These are phyloP conservation scores for Candida rishiriensis DNA, from an alignment of 805 yeast species.

Conservation along the genomic window DNA sequence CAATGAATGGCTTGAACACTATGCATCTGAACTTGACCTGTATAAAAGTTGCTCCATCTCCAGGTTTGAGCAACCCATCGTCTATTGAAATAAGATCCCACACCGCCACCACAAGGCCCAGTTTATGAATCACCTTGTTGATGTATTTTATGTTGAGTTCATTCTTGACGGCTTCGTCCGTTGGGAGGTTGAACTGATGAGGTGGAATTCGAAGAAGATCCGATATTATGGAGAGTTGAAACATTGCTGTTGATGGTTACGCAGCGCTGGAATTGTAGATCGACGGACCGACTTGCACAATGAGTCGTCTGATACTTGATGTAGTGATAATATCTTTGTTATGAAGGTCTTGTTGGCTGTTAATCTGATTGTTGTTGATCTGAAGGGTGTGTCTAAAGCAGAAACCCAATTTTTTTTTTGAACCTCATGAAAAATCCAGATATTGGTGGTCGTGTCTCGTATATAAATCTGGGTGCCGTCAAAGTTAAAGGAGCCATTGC, in stretches of 20 bases:
- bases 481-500: too few species aligned
- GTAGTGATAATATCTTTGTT: too few species aligned
- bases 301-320: background rate
- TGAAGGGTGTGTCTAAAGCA: too few species aligned
- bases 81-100: constrained; percentile 81
- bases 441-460: too few species aligned
- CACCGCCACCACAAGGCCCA: constrained; percentile 79
- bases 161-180: constrained; percentile 66
- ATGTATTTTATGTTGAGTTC: constrained; percentile 83
- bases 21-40: constrained; percentile 70
- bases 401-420: too few species aligned
- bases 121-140: constrained; percentile 75
- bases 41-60: constrained; percentile 87
- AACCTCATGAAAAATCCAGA: too few species aligned
- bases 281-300: too few species aligned
- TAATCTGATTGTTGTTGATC: too few species aligned
- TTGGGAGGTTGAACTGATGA: constrained; percentile 67
- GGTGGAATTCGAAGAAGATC: constrained; percentile 91
- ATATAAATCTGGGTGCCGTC: too few species aligned
- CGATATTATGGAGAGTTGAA: constrained; percentile 71
- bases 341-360: too few species aligned
- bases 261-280: background rate
- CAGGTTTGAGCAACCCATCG: constrained; percentile 88
- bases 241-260: constrained; percentile 48
- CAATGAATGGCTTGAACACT: constrained; percentile 90